Evolutionary conservation across 2,329 filamentous ascomycete species (phyloP), one percentile per base, ranked within the genome.

Genomic region (Clonostachys rosea): DNA sequence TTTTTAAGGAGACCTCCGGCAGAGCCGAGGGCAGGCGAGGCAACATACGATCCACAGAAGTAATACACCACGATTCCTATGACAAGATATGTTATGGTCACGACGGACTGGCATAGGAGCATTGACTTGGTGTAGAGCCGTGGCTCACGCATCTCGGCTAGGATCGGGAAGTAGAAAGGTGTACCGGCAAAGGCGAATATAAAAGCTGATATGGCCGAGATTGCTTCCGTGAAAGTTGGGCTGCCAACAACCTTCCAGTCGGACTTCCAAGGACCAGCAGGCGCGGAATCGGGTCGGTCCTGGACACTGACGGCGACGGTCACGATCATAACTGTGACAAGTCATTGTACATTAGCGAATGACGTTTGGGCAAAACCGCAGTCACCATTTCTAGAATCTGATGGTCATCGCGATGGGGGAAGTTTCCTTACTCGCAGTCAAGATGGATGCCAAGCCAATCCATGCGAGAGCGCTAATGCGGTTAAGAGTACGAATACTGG

Each of bases 11-110:
- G 42, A 0, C 37, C 4, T 1, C 72, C 72, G 2, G 70, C 72
- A 30, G 69, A 73, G 3, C 71, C 73, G 7, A 76, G 62, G 2
- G 71, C 70, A 1, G 73, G 73, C 0, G 70, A 74, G 1, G 71
- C 65, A 5, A 76, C 68, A 46, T 65, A 70, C 1, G 66, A 68
- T 1, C 73, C 73, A 49, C 69, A 73, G 52, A 59, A 75, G 49
- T 66, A 66, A 56, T 75, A 75, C 3, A 76, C 66, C 0, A 74
- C 65, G 4, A 61, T 51, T 8, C 60, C 58, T 6, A 70, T 60
- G 8, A 57, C 47, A 18, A 40, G 40, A 42, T 69, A 70, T 8
- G 61, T 61, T 10, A 58, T 39, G n/a, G 63, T 55, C 2, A 68
- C 52, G 3, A 50, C 55, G 52, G 24, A 51, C 51, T 52, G 59